Percentiles rank a stretch among this genome's conserved stretches.
Evolutionary conservation across 192 early-diverging fungal genomes (phyloP).

Genomic region (Geranomyces variabilis): DNA sequence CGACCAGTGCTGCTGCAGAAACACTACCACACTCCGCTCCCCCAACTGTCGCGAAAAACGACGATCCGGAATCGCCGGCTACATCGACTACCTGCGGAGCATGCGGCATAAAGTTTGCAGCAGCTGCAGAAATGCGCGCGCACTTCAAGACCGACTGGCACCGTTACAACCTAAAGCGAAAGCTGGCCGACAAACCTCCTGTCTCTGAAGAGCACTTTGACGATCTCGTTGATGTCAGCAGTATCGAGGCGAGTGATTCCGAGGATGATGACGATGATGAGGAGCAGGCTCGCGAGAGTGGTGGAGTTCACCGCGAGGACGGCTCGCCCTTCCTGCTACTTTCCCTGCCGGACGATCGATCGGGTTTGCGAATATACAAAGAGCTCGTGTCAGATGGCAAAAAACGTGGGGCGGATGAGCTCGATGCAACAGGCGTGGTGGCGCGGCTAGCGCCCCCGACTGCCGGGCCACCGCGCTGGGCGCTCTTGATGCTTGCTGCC

Average conservation of each 20-base stretch:
- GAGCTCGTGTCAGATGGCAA: constrained; percentile 32
- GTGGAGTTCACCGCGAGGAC: background rate
- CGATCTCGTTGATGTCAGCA: constrained; percentile 43
- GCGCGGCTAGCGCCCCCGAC: background rate
- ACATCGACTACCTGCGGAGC: constrained; percentile 12
- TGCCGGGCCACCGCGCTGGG: constrained; percentile 60
- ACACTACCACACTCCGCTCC: too few species aligned
- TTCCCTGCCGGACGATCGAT: constrained; percentile 16
- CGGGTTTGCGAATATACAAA: constrained; percentile 44
- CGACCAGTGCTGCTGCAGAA: too few species aligned
- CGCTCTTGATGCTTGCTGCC: constrained; percentile 73
- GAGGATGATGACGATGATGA: constrained; percentile 19
- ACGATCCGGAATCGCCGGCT: background rate
- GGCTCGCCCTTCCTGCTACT: constrained; percentile 42
- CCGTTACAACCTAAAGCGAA: constrained; percentile 92
- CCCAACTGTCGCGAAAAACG: background rate
- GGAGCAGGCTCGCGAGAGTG: background rate
- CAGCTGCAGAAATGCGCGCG: constrained; percentile 43
- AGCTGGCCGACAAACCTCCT: constrained; percentile 39
- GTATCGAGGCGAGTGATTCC: constrained; percentile 42
- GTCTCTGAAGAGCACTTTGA: constrained; percentile 48
- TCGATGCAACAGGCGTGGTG: background rate
- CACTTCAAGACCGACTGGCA: constrained; percentile 96
- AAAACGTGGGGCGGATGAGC: background rate
- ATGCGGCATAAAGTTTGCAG: constrained; percentile 20